Conservation (phyloP, 2,329 filamentous ascomycete species). For the Colletotrichum tropicicola region DNA sequence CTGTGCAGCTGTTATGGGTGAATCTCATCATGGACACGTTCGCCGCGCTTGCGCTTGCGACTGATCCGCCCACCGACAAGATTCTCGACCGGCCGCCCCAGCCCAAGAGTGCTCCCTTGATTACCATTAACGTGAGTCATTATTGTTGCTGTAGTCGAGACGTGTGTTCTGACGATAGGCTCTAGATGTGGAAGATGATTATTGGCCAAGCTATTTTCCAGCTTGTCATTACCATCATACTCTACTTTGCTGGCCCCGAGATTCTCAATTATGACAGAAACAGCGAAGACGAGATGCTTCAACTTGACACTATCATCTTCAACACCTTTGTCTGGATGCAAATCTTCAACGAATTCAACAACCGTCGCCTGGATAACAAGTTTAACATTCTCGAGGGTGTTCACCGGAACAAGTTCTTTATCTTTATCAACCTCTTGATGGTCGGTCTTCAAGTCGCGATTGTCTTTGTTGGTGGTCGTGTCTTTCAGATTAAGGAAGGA, state of each 20-base stretch:
- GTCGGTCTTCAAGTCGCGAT: constrained; percentile 65
- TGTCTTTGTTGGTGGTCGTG: constrained; percentile 64
- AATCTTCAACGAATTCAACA: constrained; percentile 73
- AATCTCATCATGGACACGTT: constrained; percentile 73
- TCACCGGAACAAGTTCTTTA: constrained; percentile 64
- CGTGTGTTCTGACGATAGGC: constrained; percentile 23
- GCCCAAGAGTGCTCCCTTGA: not conserved
- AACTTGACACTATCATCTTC: constrained; percentile 77
- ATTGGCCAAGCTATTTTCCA: constrained; percentile 70
- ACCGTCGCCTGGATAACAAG: constrained; percentile 68
- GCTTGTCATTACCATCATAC: constrained; percentile 60
- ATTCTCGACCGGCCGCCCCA: constrained; percentile 58
- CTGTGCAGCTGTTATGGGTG: constrained; percentile 69
- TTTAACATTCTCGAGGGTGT: constrained; percentile 70
- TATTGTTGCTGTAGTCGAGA: not conserved
- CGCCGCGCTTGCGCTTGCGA: constrained; percentile 58
- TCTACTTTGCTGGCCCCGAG: constrained; percentile 15
- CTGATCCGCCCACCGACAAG: constrained; percentile 41
- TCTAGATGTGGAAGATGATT: constrained; percentile 69
- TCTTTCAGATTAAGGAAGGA: constrained; percentile 46
- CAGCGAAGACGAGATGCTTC: constrained; percentile 28
- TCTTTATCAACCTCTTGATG: constrained; percentile 65
- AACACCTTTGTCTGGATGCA: constrained; percentile 93
- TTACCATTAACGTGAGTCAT: constrained; percentile 36
- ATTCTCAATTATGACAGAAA: constrained; percentile 5